Conservation (phyloP, 257 asterid species). For the Penstemon eatonii region DNA sequence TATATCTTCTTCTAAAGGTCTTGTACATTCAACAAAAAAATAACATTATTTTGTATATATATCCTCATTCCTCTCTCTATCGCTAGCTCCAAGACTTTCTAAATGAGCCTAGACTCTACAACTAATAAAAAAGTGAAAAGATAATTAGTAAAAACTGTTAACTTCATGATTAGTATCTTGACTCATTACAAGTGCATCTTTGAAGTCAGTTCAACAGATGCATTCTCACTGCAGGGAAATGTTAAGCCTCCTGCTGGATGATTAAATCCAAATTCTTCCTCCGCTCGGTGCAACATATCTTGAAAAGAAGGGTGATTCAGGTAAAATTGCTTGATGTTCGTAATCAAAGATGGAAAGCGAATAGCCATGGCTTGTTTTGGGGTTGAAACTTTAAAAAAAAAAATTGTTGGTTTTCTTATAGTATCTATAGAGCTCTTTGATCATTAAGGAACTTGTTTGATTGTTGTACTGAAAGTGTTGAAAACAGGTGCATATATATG, state of each 20-base stretch:
- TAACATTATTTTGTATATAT: no score
- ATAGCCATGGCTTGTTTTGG: constrained; percentile 40
- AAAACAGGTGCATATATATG: constrained; percentile 16
- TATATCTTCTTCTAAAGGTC: no score
- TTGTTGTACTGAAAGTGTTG: constrained; percentile 20
- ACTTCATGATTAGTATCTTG: constrained; percentile 17
- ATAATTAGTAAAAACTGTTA: constrained; percentile 18
- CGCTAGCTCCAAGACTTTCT: constrained; percentile 5
- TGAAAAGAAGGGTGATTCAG: constrained; percentile 52
- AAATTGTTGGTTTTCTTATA: not conserved
- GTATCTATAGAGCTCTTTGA: constrained; percentile 4
- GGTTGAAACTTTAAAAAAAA: not conserved
- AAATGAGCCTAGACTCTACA: constrained; percentile 27
- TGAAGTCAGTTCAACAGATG: constrained; percentile 46
- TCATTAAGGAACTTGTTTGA: constrained; percentile 1
- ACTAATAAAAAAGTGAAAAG: constrained; percentile 19
- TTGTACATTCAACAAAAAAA: no score
- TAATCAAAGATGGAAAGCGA: constrained; percentile 37
- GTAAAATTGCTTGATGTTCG: constrained; percentile 43
- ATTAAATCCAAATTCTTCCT: constrained; percentile 46
- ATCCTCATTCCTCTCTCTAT: no score
- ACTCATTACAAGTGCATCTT: constrained; percentile 32
- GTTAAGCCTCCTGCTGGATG: constrained; percentile 51
- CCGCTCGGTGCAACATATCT: constrained; percentile 44
- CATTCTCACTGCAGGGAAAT: constrained; percentile 49